Evolutionary conservation across 2,329 filamentous ascomycete genomes (phyloP), one percentile per base, ranked within the genome.

Genomic region (Madurella mycetomatis): DNA sequence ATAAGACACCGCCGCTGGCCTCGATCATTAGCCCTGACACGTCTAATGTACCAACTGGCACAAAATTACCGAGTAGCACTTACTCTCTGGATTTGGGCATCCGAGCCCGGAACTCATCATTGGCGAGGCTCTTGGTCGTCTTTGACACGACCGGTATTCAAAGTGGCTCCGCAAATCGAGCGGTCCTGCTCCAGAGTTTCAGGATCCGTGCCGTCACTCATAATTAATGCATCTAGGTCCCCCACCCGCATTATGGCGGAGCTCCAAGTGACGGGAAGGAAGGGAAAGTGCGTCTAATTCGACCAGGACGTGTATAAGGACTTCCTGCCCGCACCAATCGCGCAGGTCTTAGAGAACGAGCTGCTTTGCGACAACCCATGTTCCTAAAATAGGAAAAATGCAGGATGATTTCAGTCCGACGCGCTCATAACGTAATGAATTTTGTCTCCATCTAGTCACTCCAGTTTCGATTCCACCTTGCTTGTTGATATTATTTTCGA

Each of bases 301-400:
- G 65, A 72, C 3, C 68, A 70, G n/a, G 72, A 73, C 9, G 64
- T 63, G 16, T 81, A 73, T 65, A 72, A 73, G 57, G 62, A 59
- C 8, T 67, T 65, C 25, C 53, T 76, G 53, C 72, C 73, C 1
- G 69, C 72, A 11, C 66, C 69, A 16, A 67, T 69, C 60, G 70
- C 71, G 16, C 69, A 77, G 54, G 80, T 82, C 62, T 67, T 77
- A 31, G 74, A 83, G 66, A 83, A 80, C 56, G 74, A 80, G 65
- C 67, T 74, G 39, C 68, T 83, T 41, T 65, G 82, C 55, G 70
- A 75, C 51, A 71, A 77, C 17, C 76, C 72, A 19, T 79, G 79
- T 0, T 84, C 83, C 60, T 83, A 73, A 15, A 37, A 37, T 12
- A 12, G 34, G 31, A 37, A 15, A 2, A 15, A 37, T 11, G 11